Percentiles rank a stretch among this genome's conserved stretches.
Evolutionary conservation across 1,284 basidiomycete genomes (phyloP).

Genomic region (Austroboletus niveus): DNA sequence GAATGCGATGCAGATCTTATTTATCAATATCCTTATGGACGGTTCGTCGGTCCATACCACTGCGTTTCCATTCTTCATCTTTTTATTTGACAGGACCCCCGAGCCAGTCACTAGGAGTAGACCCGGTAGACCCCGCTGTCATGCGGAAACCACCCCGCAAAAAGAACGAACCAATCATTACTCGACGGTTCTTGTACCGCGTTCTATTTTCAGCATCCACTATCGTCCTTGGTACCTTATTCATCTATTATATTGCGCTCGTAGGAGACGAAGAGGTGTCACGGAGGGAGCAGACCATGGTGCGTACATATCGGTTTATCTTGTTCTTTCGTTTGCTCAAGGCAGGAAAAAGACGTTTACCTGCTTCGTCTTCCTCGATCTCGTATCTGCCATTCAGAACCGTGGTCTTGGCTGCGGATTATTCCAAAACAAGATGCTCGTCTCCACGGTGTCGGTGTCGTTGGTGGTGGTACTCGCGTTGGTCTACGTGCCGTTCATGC

Average conservation of each 20-base stretch:
- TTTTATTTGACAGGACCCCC: conserved; percentile 69
- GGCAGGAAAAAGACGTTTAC: conserved; percentile 77
- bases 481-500: conserved; percentile 90
- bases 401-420: conserved; percentile 83
- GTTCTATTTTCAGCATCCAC: conserved; percentile 89
- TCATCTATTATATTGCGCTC: conserved; percentile 82
- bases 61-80: conserved; percentile 5
- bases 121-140: conserved; percentile 89
- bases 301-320: conserved; percentile 35
- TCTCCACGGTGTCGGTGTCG: conserved; percentile 83
- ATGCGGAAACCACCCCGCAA: conserved; percentile 88
- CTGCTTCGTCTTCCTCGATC: conserved; percentile 94
- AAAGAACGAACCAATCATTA: conserved; percentile 89
- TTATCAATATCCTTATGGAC: conserved; percentile 99
- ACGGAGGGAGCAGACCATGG: conserved; percentile 91
- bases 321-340: no score
- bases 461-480: conserved; percentile 81
- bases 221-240: conserved; percentile 87
- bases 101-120: conserved; percentile 93
- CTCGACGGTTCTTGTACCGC: conserved; percentile 66
- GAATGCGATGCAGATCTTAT: conserved; percentile 98
- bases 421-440: conserved; percentile 84
- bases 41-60: conserved; percentile 46
- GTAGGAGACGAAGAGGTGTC: conserved; percentile 76
- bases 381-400: conserved; percentile 93